These are phyloP conservation scores for Drosera spatulata DNA, from an alignment of 179 eudicot genomes.

Conservation along the genomic window DNA sequence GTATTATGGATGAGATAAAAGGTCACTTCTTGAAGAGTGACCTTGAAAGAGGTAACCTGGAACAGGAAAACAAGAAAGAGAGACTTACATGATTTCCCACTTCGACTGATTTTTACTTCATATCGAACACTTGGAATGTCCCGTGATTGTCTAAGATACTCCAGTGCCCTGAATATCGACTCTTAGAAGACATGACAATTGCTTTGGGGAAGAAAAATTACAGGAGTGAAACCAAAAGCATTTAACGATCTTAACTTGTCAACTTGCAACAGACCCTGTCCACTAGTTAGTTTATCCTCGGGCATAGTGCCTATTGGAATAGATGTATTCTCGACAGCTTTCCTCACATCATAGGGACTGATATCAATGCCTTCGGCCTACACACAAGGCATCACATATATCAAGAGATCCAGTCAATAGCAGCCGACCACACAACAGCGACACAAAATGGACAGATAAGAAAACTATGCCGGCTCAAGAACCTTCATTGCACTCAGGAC, in stretches of 20 bases:
- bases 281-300: slow-evolving; percentile 85
- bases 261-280: slow-evolving; percentile 97
- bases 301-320: slow-evolving; percentile 59
- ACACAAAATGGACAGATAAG: slow-evolving; percentile 4
- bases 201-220: neutral
- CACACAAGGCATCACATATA: slow-evolving; percentile 7
- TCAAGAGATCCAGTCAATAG: neutral
- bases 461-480: slow-evolving; percentile 10
- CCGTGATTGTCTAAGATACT: slow-evolving; percentile 52
- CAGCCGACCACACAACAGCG: neutral
- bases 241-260: slow-evolving; percentile 57
- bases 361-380: slow-evolving; percentile 87
- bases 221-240: neutral
- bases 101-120: slow-evolving; percentile 59
- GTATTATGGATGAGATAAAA: too few species aligned
- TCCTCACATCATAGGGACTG: slow-evolving; percentile 83
- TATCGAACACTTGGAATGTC: slow-evolving; percentile 62
- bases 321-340: slow-evolving; percentile 89
- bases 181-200: slow-evolving; percentile 2
- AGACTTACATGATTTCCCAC: slow-evolving; percentile 64
- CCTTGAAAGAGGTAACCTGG: neutral
- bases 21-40: neutral
- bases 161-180: slow-evolving; percentile 59
- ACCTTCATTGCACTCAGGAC: slow-evolving; percentile 98
- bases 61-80: neutral